Evolutionary conservation across 2,329 filamentous ascomycete genomes (phyloP), one percentile per base, ranked within the genome.

Genomic region (Colletotrichum sp.): DNA sequence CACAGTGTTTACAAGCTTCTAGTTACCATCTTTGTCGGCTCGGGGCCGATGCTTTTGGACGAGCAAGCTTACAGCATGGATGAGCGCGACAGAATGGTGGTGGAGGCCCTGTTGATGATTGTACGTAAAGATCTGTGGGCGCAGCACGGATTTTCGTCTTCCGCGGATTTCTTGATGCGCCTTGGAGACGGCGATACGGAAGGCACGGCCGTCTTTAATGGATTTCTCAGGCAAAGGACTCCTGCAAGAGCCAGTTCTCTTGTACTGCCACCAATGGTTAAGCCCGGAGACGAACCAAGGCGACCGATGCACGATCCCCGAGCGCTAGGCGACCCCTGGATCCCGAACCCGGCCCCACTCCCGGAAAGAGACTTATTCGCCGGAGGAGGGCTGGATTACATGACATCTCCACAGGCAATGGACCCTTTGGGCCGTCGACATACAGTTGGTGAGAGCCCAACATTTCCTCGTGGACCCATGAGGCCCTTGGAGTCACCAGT

Each of bases 1-100:
- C 86, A 89, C 67, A 86, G 85, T 63, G 86, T 90, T 8, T 89
- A 91, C 79, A 89, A 90, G 78, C 86, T 84, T 5, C 81, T 91
- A 6, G 90, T 91, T 11, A 86, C 85, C 44, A 81, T 89, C 4
- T 90, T 90, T 78, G 83, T 84, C 3, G 84, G 82, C 77, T 87
- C 84, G 3, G 84, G 84, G 16, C 86, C 85, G 8, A 86, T 85
- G 82, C 82, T 87, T 19, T 82, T 89, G 13, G 89, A 91, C 68
- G 84, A 85, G 2, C 80, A 85, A 4, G 82, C 84, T 15, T 79
- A 82, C 15, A 85, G 86, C 8, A 78, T 90, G 71, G 83, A 84
- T n/a, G 84, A 85, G 4, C 87, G 87, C 7, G 89, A 91, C 72
- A 84, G 84, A 19, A 84, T 84, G 11, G 79, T 90, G 11, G 82